Conservation (phyloP, 768 basidiomycete genomes). For the Termitomyces sp. region DNA sequence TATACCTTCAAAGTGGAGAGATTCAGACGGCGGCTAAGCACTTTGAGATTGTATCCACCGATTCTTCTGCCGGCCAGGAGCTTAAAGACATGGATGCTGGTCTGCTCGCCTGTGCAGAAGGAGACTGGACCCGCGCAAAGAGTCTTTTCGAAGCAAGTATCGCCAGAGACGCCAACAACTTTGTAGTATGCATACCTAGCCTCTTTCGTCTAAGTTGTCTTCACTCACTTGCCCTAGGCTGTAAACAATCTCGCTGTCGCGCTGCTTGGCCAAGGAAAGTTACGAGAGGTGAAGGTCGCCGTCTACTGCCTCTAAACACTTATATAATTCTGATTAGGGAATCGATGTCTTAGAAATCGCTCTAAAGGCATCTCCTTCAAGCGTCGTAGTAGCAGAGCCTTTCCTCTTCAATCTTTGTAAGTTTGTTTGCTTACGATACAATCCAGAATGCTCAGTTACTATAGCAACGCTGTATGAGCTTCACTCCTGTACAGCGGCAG, state of each 20-base stretch:
- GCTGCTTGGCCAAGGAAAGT: slow-evolving; percentile 60
- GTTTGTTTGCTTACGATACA: slow-evolving; percentile 16
- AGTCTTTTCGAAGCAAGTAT: slow-evolving; percentile 38
- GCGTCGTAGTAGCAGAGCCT: slow-evolving; percentile 72
- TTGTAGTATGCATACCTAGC: slow-evolving; percentile 36
- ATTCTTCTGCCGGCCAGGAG: slow-evolving; percentile 34
- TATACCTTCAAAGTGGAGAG: slow-evolving; percentile 73
- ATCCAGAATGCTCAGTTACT: background rate
- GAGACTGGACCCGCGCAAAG: slow-evolving; percentile 58
- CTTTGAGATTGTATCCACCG: slow-evolving; percentile 44
- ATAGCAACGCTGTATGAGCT: slow-evolving; percentile 82
- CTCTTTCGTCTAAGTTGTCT: background rate
- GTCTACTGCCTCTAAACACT: background rate
- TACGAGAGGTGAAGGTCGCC: slow-evolving; percentile 56
- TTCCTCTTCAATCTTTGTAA: slow-evolving; percentile 82
- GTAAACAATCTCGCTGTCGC: slow-evolving; percentile 75
- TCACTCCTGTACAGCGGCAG: slow-evolving; percentile 61
- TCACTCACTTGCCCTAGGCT: slow-evolving; percentile 17
- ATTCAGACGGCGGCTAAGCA: slow-evolving; percentile 52
- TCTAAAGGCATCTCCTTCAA: slow-evolving; percentile 58
- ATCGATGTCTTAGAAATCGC: slow-evolving; percentile 65
- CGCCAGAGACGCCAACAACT: slow-evolving; percentile 51
- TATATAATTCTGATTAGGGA: slow-evolving; percentile 34
- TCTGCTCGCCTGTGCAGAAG: slow-evolving; percentile 59
- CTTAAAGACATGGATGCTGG: slow-evolving; percentile 60